A percentile compares a stretch with the other conserved stretches of the same genome.
These are phyloP conservation scores for Thelonectria discophora DNA, from an alignment of 2,329 filamentous ascomycete genomes.

Conservation along the genomic window DNA sequence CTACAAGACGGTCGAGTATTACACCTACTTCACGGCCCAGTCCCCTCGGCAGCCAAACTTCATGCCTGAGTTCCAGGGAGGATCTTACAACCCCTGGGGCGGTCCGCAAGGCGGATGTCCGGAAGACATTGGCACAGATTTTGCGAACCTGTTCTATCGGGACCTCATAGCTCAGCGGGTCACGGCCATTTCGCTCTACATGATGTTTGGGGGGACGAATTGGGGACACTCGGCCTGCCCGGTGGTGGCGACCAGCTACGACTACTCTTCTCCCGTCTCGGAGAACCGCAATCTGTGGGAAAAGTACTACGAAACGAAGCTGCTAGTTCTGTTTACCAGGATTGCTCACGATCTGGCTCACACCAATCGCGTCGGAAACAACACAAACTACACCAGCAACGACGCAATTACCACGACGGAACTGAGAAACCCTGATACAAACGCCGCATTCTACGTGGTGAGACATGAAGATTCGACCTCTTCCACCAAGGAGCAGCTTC, in stretches of 20 bases:
- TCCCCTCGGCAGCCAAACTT: conserved; percentile 39
- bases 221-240: conserved; percentile 68
- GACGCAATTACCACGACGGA: conserved; percentile 61
- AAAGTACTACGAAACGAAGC: conserved; percentile 71
- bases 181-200: conserved; percentile 69
- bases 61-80: conserved; percentile 42
- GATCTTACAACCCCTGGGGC: conserved; percentile 67
- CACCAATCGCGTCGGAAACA: conserved; percentile 57
- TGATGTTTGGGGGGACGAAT: conserved; percentile 72
- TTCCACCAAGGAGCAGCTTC: conserved; percentile 60
- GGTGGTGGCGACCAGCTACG: conserved; percentile 68
- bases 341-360: conserved; percentile 64
- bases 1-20: conserved; percentile 54
- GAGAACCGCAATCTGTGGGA: conserved; percentile 65
- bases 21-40: conserved; percentile 41
- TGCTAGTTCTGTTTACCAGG: conserved; percentile 67
- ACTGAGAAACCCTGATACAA: conserved; percentile 66
- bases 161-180: conserved; percentile 68
- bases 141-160: conserved; percentile 71
- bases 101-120: conserved; percentile 65
- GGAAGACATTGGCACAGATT: conserved; percentile 64
- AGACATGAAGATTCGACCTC: conserved; percentile 64
- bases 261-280: conserved; percentile 69
- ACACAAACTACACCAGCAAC: conserved; percentile 51
- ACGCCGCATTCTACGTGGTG: conserved; percentile 66